Base-by-base conservation (phyloP, 2,329 filamentous ascomycete species). In the Aspergillus pseudoviridinutans region DNA sequence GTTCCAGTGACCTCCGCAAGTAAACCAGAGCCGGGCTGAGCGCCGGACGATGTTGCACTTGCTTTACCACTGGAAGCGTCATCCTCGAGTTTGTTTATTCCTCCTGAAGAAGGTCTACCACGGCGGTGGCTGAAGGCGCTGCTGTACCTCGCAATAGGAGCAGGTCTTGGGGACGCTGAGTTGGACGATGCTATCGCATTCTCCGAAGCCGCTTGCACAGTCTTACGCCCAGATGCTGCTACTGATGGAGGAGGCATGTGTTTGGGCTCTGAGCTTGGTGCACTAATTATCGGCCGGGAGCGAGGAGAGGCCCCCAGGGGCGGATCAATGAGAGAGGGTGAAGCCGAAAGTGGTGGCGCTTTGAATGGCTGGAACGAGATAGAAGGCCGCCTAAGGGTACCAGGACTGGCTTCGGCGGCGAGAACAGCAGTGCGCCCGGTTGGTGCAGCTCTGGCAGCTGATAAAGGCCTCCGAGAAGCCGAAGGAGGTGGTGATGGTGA, bases 331-430 rank as follows among this genome's bases (percentile, higher is more conserved):
- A 79, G 75, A n/a, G 82, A 80, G 20, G 92, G 93, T 4, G 92
- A 97, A 3, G 90, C 91, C 2, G 92, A 96, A n/a, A 97, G 80
- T 1, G 93, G 95, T 10, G 93, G 93, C 14, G 92, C 91, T 75
- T 99, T 99, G 79, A 99, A 99, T 0, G 93, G 92, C 66, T 95
- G 91, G 67, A 97, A 96, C 0, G 91, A 95, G 24, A 96, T 85
- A 0, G 91, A 97, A 6, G 90, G 87, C 54, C 91, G 85, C 65
- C 92, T 84, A 54, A 82, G 82, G 50, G 82, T 77, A 24, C 74
- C 56, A 78, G 73, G 54, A 76, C 81, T 56, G 75, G 80, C 67
- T 78, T 84, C 63, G 76, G 80, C 78, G 74, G 68, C 70, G 49
- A 75, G 63, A 29, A 64, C 63, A 25, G 70, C 70, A 47, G 72